Evolutionary conservation across 495 filamentous ascomycete species (phyloP).

Genomic region (Xylaria nigripes): DNA sequence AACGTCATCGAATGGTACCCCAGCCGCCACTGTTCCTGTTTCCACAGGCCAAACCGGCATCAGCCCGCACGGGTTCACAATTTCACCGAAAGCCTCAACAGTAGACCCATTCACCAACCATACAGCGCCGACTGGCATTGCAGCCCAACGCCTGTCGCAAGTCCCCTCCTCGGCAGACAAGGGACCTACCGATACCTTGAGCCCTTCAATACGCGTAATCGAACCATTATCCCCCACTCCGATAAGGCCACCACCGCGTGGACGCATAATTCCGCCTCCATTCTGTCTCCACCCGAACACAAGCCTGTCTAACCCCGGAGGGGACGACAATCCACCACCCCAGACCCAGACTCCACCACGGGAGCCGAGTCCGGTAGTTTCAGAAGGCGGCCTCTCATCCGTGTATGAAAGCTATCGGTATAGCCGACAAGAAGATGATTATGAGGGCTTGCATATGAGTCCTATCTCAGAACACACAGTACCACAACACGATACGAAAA

Average conservation of each 20-base stretch:
- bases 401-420: slow-evolving; percentile 27
- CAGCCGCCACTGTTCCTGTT: not conserved
- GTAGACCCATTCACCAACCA: slow-evolving; percentile 20
- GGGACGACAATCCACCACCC: not conserved
- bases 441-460: slow-evolving; percentile 1
- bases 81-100: not conserved
- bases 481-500: not conserved
- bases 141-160: slow-evolving; percentile 19
- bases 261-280: slow-evolving; percentile 12
- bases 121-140: slow-evolving; percentile 2
- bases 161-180: slow-evolving; percentile 17
- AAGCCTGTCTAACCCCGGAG: slow-evolving; percentile 7
- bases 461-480: not conserved
- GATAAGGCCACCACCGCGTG: slow-evolving; percentile 15
- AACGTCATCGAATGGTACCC: not conserved
- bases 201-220: not conserved
- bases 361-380: slow-evolving; percentile 17
- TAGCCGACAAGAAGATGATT: not conserved
- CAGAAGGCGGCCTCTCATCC: slow-evolving; percentile 23
- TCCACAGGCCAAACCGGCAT: not conserved
- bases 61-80: not conserved
- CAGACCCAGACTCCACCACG: slow-evolving; percentile 7
- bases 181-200: not conserved
- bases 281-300: slow-evolving; percentile 6
- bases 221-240: slow-evolving; percentile 9